These are phyloP conservation scores for Cladosporium sp. DNA, from an alignment of 2,329 filamentous ascomycete genomes.

Conservation along the genomic window DNA sequence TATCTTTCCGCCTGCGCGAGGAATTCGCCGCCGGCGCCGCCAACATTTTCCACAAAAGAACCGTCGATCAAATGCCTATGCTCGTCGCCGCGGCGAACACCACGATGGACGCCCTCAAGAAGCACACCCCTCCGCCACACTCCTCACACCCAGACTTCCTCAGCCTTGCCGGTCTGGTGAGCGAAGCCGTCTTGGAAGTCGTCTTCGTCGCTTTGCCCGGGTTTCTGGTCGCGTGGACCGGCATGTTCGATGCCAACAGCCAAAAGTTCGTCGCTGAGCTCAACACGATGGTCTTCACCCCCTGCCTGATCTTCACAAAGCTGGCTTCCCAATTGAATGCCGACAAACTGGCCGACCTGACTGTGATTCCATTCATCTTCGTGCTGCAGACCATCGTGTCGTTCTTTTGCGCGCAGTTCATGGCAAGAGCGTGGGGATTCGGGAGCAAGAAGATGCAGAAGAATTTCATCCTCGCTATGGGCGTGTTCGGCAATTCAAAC, in stretches of 20 bases:
- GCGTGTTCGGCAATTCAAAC: constrained; percentile 96
- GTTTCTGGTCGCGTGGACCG: constrained; percentile 83
- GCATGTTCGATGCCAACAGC: constrained; percentile 91
- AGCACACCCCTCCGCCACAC: constrained; percentile 24
- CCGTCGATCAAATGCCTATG: constrained; percentile 25
- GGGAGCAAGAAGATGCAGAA: constrained; percentile 61
- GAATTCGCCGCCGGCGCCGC: constrained; percentile 20
- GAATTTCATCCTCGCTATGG: constrained; percentile 98
- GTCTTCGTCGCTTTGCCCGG: constrained; percentile 92
- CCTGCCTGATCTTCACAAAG: constrained; percentile 96
- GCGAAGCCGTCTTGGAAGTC: constrained; percentile 91
- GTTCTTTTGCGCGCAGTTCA: constrained; percentile 66
- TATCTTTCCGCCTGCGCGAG: constrained; percentile 38
- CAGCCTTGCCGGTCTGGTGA: constrained; percentile 76
- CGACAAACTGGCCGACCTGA: constrained; percentile 83
- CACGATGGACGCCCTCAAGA: constrained; percentile 27
- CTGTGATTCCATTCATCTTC: constrained; percentile 94
- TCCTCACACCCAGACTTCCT: constrained; percentile 59
- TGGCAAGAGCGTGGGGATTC: constrained; percentile 75
- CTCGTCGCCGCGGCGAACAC: constrained; percentile 28
- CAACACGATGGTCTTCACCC: constrained; percentile 94
- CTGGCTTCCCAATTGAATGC: constrained; percentile 90
- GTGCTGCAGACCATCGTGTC: constrained; percentile 82
- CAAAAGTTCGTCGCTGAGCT: constrained; percentile 97
- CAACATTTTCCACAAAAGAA: constrained; percentile 37